Evolutionary conservation across 2,329 filamentous ascomycete genomes (phyloP), one percentile per base, ranked within the genome.

Genomic region (Pestalotiopsis fici): DNA sequence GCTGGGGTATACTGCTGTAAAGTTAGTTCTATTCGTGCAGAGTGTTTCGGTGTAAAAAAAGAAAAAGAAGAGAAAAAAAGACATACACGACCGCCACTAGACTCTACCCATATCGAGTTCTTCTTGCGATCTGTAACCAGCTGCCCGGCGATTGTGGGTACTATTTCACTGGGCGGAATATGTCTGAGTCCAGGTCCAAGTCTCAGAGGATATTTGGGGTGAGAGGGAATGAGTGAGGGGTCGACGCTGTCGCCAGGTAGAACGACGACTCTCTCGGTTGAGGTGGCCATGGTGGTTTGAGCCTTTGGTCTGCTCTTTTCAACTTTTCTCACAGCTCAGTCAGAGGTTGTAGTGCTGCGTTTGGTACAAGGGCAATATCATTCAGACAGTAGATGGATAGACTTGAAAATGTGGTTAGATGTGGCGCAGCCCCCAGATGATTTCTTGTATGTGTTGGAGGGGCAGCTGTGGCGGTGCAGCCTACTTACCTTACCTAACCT

Each of bases 121-220:
- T 95, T 96, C 79, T 85, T 85, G 73, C 80, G 82, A 78, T 95
- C 91, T 68, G 87, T 87, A 68, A 89, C 85, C 66, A 95, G 85
- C 74, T 89, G 86, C 73, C 90, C 90, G 65, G 89, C 87, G 70
- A 93, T 85, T 66, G 90, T 90, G 70, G 92, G 85, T 70, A 90
- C 85, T 73, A 96, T 89, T 50, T 89, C 89, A 72, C 87, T 88
- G n/a, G 93, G 91, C 56, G 93, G 93, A 68, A 94, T 89, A 78
- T 97, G 90, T 69, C 92, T 91, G 67, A 98, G 86, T 66, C 95
- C 95, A 18, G 94, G 93, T 31, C 95, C 95, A 28, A 98, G 86
- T 66, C 93, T 93, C 70, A 97, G 84, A 50, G 93, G 88, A 69
- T 88, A 84, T 72, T 90, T 93, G 60, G 86, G 85, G 69, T 91